Conservation (phyloP, 345 rosid genomes). For the Arabidopsis thaliana region TAIR10.1 NC_003070.9:21138501-21139000, state of each 20-base stretch:
- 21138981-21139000: slow-evolving; percentile 73
- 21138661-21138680: slow-evolving; percentile 25
- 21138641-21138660: background rate
- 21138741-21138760: slow-evolving; percentile 2
- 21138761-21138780: slow-evolving; percentile 49
- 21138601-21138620: background rate
- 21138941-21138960: slow-evolving; percentile 9
- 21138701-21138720: slow-evolving; percentile 10
- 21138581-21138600: background rate
- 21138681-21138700: slow-evolving; percentile 14
- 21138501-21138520: background rate
- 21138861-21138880: slow-evolving; percentile 63
- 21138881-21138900: slow-evolving; percentile 11
- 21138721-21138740: slow-evolving; percentile 29
- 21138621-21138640: background rate
- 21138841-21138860: slow-evolving; percentile 77
- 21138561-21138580: background rate
- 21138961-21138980: slow-evolving; percentile 5
- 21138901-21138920: background rate
- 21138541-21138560: background rate
- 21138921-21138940: background rate
- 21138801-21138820: slow-evolving; percentile 66
- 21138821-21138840: slow-evolving; percentile 62
- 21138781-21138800: slow-evolving; percentile 60
- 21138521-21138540: background rate